These are phyloP conservation scores for Pichia rugopelliculosa DNA, from an alignment of 805 yeast species.

Conservation along the genomic window DNA sequence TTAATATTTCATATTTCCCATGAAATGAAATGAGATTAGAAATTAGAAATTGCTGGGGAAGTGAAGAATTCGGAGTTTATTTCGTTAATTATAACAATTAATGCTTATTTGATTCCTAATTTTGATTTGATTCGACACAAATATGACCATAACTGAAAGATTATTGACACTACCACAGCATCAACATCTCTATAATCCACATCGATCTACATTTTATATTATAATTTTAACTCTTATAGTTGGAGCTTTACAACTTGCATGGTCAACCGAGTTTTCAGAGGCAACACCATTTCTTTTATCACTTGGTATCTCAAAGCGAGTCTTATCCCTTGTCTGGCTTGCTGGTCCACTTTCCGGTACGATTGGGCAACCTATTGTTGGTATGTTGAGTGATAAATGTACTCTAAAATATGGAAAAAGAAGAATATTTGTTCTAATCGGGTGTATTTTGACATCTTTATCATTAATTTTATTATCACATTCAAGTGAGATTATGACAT, in stretches of 20 bases:
- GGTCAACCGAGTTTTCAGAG: slow-evolving; percentile 60
- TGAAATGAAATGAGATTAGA: too few relatives aligned
- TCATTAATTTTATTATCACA: slow-evolving; percentile 41
- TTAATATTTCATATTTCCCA: too few relatives aligned
- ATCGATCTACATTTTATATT: slow-evolving; percentile 37
- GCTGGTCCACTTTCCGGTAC: slow-evolving; percentile 63
- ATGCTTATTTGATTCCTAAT: too few relatives aligned
- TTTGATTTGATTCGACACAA: too few relatives aligned
- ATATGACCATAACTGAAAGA: background rate
- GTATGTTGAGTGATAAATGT: slow-evolving; percentile 48
- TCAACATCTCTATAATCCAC: slow-evolving; percentile 31
- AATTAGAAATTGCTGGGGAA: too few relatives aligned
- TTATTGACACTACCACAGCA: background rate
- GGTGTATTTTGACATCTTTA: slow-evolving; percentile 39
- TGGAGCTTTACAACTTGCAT: slow-evolving; percentile 55
- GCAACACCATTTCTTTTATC: slow-evolving; percentile 57
- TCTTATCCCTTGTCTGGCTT: slow-evolving; percentile 54
- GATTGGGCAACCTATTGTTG: slow-evolving; percentile 57
- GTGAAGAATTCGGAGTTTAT: too few relatives aligned
- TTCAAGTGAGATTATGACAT: slow-evolving; percentile 34
- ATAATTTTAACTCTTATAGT: slow-evolving; percentile 39
- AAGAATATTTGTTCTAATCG: slow-evolving; percentile 50
- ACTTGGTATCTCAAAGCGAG: slow-evolving; percentile 51
- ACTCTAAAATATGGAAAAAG: slow-evolving; percentile 41
- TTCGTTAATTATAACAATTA: too few relatives aligned